phyloP scores from a whole-genome alignment of 169 alveolate genomes.

The Cryptosporidium muris region DNA sequence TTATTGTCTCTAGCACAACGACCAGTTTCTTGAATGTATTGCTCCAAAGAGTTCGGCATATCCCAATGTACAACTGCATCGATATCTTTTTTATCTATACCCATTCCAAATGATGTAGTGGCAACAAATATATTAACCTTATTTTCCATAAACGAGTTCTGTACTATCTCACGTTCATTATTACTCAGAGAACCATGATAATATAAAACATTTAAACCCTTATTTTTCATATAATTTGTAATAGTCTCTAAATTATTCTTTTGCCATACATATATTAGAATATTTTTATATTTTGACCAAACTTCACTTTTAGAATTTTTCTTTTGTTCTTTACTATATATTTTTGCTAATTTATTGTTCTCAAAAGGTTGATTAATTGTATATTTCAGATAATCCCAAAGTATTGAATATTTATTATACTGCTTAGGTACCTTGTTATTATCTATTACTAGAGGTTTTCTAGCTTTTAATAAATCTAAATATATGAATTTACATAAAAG shows the following conservation, averaged over 20 bases:
- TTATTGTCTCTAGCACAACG: slow-evolving; percentile 76
- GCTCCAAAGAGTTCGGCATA: slow-evolving; percentile 89
- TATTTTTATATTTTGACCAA: slow-evolving; percentile 59
- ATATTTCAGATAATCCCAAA: slow-evolving; percentile 58
- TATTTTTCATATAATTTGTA: slow-evolving; percentile 72
- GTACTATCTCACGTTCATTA: slow-evolving; percentile 73
- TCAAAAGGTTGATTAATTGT: background rate
- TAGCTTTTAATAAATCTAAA: slow-evolving; percentile 22
- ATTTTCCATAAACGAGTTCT: slow-evolving; percentile 78
- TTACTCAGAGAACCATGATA: slow-evolving; percentile 71
- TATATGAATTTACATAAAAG: slow-evolving; percentile 27
- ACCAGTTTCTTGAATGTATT: slow-evolving; percentile 89
- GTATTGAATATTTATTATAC: slow-evolving; percentile 26
- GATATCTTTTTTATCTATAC: slow-evolving; percentile 89
- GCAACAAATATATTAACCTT: slow-evolving; percentile 83
- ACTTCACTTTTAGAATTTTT: slow-evolving; percentile 26
- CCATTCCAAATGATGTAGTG: slow-evolving; percentile 92
- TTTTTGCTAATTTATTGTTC: background rate
- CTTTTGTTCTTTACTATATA: background rate
- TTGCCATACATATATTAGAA: slow-evolving; percentile 67
- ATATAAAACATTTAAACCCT: slow-evolving; percentile 69
- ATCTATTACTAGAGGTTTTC: background rate
- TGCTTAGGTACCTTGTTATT: slow-evolving; percentile 24
- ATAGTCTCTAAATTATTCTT: slow-evolving; percentile 73
- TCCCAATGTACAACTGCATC: slow-evolving; percentile 88